Percentiles rank a stretch among this genome's conserved stretches.
Conservation (phyloP, 768 basidiomycete species). For the Mycena pura region DNA sequence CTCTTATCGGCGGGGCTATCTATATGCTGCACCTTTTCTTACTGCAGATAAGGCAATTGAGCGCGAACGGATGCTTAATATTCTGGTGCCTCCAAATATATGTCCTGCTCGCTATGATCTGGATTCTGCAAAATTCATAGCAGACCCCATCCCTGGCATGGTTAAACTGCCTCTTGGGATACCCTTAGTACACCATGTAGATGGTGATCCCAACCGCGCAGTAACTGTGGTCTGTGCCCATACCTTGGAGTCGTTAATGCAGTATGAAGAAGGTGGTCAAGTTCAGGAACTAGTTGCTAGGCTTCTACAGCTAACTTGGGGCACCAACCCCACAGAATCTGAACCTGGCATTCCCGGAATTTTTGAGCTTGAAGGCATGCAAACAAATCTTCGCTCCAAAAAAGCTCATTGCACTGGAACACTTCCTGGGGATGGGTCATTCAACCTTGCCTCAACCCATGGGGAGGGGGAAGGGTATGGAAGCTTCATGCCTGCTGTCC, state of each 20-base stretch:
- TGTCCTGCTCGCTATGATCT: too few species aligned
- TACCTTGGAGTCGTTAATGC: not conserved
- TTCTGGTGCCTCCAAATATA: too few species aligned
- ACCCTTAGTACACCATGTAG: not conserved
- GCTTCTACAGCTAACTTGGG: not conserved
- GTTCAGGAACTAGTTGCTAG: not conserved
- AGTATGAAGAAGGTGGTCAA: not conserved
- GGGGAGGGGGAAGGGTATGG: constrained; percentile 16
- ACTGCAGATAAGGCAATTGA: too few species aligned
- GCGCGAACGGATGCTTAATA: too few species aligned
- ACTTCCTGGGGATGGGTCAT: constrained; percentile 5
- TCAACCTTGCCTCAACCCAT: not conserved
- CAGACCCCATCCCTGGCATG: constrained; percentile 19
- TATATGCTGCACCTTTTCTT: too few species aligned
- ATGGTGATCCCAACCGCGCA: not conserved
- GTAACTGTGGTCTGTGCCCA: constrained; percentile 14
- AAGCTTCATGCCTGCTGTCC: not conserved
- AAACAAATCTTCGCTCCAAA: not conserved
- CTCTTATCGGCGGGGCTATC: too few species aligned
- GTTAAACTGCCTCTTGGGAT: constrained; percentile 1
- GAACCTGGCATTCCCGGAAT: too few species aligned
- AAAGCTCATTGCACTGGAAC: not conserved
- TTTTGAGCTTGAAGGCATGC: not conserved
- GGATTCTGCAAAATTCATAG: too few species aligned
- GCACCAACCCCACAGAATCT: not conserved